These are phyloP conservation scores for Alternaria metachromatica DNA, from an alignment of 2,329 filamentous ascomycete species.

Conservation along the genomic window DNA sequence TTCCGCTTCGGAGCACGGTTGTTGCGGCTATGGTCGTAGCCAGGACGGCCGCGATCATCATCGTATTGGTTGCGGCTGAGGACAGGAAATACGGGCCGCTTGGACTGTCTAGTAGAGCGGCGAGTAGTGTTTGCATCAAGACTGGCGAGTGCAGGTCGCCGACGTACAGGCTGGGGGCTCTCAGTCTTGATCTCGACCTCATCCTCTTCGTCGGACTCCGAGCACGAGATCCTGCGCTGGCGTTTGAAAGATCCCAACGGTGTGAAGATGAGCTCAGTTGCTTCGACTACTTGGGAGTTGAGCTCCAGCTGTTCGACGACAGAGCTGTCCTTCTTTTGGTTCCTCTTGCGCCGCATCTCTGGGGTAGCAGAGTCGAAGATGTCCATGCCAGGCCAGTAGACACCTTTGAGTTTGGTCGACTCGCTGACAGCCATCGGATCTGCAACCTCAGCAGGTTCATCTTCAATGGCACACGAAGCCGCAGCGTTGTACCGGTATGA, in stretches of 20 bases:
- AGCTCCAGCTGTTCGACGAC: slow-evolving; percentile 71
- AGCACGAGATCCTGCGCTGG: slow-evolving; percentile 54
- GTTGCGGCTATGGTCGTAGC: slow-evolving; percentile 37
- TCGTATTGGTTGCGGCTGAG: slow-evolving; percentile 36
- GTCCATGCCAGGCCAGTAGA: slow-evolving; percentile 79
- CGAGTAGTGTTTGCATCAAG: slow-evolving; percentile 41
- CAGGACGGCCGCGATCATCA: slow-evolving; percentile 39
- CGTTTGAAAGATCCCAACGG: slow-evolving; percentile 51
- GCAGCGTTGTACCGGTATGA: slow-evolving; percentile 30
- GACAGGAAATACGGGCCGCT: slow-evolving; percentile 27
- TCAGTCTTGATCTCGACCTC: slow-evolving; percentile 48
- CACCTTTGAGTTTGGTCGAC: slow-evolving; percentile 68
- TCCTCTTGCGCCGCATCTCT: slow-evolving; percentile 74
- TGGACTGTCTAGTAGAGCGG: slow-evolving; percentile 38
- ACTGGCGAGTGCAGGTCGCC: slow-evolving; percentile 39
- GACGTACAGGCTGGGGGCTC: slow-evolving; percentile 36
- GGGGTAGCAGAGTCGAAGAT: slow-evolving; percentile 81
- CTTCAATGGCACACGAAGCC: slow-evolving; percentile 42
- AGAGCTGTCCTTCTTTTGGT: slow-evolving; percentile 77
- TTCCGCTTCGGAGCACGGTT: slow-evolving; percentile 43
- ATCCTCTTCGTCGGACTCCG: slow-evolving; percentile 49
- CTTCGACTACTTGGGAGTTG: slow-evolving; percentile 68
- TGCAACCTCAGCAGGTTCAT: slow-evolving; percentile 31
- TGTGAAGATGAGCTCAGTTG: slow-evolving; percentile 69
- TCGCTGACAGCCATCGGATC: slow-evolving; percentile 45